Evolutionary conservation across 306 rosid genomes (phyloP).

Genomic region (Inga laurina): DNA sequence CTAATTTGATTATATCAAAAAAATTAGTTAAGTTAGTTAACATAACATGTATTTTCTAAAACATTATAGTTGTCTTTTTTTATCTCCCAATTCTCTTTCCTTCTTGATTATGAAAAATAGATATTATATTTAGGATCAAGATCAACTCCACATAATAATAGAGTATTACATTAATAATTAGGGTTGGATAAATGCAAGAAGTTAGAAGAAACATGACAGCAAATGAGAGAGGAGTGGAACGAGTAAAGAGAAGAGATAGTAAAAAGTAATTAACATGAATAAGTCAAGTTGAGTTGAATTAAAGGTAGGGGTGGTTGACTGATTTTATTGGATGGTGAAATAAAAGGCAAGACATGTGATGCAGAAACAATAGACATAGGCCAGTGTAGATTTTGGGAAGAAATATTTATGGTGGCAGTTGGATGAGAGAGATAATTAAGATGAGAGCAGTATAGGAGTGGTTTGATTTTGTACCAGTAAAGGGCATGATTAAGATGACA

Average conservation of each 20-base stretch:
- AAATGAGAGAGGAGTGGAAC: neutral
- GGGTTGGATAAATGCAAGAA: too few species aligned
- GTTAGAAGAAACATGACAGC: neutral
- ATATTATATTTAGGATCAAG: too few species aligned
- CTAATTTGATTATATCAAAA: too few species aligned
- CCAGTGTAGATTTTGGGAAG: neutral
- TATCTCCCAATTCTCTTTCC: too few species aligned
- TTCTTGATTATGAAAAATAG: too few species aligned
- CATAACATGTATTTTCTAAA: too few species aligned
- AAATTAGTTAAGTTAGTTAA: too few species aligned
- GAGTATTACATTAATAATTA: too few species aligned
- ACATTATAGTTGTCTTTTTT: rapidly evolving
- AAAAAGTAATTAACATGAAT: too few species aligned
- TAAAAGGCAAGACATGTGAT: neutral
- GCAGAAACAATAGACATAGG: neutral
- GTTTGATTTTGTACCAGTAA: neutral
- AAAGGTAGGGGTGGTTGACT: neutral
- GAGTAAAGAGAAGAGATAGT: neutral
- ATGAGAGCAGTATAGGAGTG: neutral
- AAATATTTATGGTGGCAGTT: neutral
- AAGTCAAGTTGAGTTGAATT: neutral
- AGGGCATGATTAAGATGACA: neutral
- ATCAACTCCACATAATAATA: too few species aligned
- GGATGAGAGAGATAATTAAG: neutral
- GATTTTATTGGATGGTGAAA: neutral